Percentiles rank a stretch among this genome's conserved stretches.
phyloP scores from a whole-genome alignment of 2,329 filamentous ascomycete genomes.

The Achaetomium macrosporum region DNA sequence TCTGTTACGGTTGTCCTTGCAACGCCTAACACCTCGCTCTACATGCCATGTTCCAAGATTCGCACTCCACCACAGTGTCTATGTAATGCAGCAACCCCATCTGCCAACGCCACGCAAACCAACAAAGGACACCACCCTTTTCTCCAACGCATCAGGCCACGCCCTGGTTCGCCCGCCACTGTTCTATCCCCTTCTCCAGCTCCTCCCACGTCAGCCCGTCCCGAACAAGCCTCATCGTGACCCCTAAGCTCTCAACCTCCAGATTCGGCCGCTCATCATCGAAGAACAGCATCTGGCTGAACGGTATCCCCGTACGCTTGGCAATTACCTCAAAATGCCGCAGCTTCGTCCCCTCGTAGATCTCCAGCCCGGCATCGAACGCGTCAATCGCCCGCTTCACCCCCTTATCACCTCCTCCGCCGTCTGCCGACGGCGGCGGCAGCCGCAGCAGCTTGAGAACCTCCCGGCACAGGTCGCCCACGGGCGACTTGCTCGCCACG shows the following conservation, averaged over 20 bases:
- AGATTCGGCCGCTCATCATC: slow-evolving; percentile 85
- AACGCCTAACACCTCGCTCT: too few species aligned
- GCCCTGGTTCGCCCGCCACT: slow-evolving; percentile 72
- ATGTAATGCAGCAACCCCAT: not conserved
- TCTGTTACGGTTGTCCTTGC: too few species aligned
- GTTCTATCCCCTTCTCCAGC: slow-evolving; percentile 70
- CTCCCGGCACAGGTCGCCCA: slow-evolving; percentile 73
- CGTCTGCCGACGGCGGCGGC: slow-evolving; percentile 25
- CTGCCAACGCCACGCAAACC: not conserved
- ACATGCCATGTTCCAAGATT: too few species aligned
- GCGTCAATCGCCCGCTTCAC: slow-evolving; percentile 48
- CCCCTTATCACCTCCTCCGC: slow-evolving; percentile 1
- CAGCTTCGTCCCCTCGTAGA: slow-evolving; percentile 76
- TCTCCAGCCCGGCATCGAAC: slow-evolving; percentile 58
- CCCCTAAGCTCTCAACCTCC: slow-evolving; percentile 72
- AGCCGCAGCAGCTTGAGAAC: slow-evolving; percentile 71
- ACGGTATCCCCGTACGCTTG: slow-evolving; percentile 63
- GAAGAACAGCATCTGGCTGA: slow-evolving; percentile 89
- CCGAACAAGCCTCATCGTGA: slow-evolving; percentile 75
- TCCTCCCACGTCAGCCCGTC: slow-evolving; percentile 74
- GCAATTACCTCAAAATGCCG: slow-evolving; percentile 73
- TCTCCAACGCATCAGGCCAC: slow-evolving; percentile 2
- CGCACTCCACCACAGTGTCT: not conserved
- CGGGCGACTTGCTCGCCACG: slow-evolving; percentile 73
- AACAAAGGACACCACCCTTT: too few species aligned